Percentiles rank a stretch among this genome's conserved stretches.
phyloP scores from a whole-genome alignment of 2,329 filamentous ascomycete species.

The Pseudocercospora fijiensis region DNA sequence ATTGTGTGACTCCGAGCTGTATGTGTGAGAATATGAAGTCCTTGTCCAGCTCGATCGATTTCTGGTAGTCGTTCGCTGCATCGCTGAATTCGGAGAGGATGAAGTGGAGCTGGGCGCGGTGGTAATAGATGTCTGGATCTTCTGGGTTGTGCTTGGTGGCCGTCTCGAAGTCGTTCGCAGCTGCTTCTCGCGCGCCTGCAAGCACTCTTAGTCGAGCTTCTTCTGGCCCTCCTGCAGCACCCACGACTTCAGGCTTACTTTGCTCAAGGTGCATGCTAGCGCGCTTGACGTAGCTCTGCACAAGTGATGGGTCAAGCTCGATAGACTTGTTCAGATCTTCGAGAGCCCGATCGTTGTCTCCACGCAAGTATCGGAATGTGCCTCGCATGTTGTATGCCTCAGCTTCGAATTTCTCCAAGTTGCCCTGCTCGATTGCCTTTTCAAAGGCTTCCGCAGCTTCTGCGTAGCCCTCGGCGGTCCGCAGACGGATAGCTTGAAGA shows the following conservation, averaged over 20 bases:
- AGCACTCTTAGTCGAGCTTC: slow-evolving; percentile 36
- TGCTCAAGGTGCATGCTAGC: slow-evolving; percentile 97
- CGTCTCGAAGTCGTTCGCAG: slow-evolving; percentile 81
- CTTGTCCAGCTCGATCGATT: slow-evolving; percentile 93
- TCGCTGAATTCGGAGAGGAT: slow-evolving; percentile 92
- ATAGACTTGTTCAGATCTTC: slow-evolving; percentile 89
- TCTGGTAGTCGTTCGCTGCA: slow-evolving; percentile 97
- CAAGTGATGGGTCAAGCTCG: slow-evolving; percentile 80
- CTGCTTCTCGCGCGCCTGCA: slow-evolving; percentile 76
- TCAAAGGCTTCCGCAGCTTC: slow-evolving; percentile 84
- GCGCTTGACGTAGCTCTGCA: slow-evolving; percentile 97
- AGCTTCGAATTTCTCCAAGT: slow-evolving; percentile 78
- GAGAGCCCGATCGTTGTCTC: slow-evolving; percentile 80
- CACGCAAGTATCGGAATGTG: slow-evolving; percentile 89
- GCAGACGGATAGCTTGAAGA: slow-evolving; percentile 74
- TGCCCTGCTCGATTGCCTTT: slow-evolving; percentile 77
- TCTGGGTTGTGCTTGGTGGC: slow-evolving; percentile 80
- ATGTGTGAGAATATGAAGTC: slow-evolving; percentile 99
- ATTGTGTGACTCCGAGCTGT: slow-evolving; percentile 97
- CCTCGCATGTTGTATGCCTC: slow-evolving; percentile 95
- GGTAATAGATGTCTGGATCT: slow-evolving; percentile 98
- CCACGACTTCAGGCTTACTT: slow-evolving; percentile 53
- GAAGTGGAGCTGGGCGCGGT: slow-evolving; percentile 96
- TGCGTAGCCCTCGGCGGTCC: slow-evolving; percentile 87
- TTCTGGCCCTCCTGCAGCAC: slow-evolving; percentile 17